Percentiles rank a stretch among this genome's conserved stretches.
Evolutionary conservation across 495 filamentous ascomycete genomes (phyloP).

Genomic region (Penicillium ucsense): DNA sequence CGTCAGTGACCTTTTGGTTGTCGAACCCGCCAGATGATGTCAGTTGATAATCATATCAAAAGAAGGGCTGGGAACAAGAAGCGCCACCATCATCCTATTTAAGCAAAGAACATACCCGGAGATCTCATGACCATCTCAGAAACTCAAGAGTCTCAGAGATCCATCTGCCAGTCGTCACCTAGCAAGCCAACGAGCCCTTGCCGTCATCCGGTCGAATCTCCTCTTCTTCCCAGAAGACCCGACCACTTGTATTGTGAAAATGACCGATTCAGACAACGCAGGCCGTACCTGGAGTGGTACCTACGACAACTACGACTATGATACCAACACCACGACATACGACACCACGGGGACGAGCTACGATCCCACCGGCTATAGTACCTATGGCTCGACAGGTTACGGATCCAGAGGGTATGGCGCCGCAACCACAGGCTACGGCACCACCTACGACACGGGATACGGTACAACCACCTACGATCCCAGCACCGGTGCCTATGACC

Average conservation of each 20-base stretch:
- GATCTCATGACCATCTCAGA: not conserved
- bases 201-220: too few species aligned
- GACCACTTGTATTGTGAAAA: constrained; percentile 7
- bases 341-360: constrained; percentile 14
- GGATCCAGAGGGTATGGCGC: constrained; percentile 28
- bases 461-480: constrained; percentile 31
- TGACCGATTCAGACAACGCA: constrained; percentile 12
- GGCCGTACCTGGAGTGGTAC: not conserved
- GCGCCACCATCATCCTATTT: constrained; percentile 7
- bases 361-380: constrained; percentile 12
- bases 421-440: constrained; percentile 25
- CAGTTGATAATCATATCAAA: constrained; percentile 6
- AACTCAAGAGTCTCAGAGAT: not conserved
- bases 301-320: constrained; percentile 11
- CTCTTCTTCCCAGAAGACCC: not conserved
- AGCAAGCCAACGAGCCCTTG: too few species aligned
- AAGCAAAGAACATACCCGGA: not conserved
- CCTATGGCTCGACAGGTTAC: constrained; percentile 7
- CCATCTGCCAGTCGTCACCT: too few species aligned
- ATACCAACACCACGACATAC: constrained; percentile 10
- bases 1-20: constrained; percentile 1
- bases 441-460: constrained; percentile 28
- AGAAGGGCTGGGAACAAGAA: constrained; percentile 1
- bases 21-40: constrained; percentile 7
- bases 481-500: constrained; percentile 28